Evolutionary conservation across 208 protist genomes (phyloP), one percentile per base, ranked within the genome.

Genomic region (Wallacemonas collosoma): DNA sequence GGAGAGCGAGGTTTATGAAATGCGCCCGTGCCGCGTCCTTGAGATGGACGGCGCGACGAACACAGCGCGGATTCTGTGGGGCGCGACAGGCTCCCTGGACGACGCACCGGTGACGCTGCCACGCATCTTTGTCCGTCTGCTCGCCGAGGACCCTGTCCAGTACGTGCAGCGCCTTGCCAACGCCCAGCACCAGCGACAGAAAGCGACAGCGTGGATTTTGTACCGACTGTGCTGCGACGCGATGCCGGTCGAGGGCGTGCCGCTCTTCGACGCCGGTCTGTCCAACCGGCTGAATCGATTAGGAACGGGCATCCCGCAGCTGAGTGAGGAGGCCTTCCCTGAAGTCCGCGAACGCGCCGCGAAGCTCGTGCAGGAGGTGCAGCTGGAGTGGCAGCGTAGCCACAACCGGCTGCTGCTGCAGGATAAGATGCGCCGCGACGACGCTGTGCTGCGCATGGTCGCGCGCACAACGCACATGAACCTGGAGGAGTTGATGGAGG

Each of bases 151-250:
- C 72, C 94, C 94, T 11, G 79, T 96, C 48, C 79, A 93, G 36
- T 98, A 94, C 79, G 89, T 94, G 11, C 87, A 92, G 76, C 89
- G 94, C 35, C 84, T 98, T 26, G 68, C 82, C 41, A 85, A 86
- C 66, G 94, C 94, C 9, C 86, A 95, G 67, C 61, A 76, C 65
- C 89, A 96, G 77, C 90, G 94, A 2, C 81, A 83, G 61, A 94
- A 95, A 86, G 89, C 90, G 17, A 95, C 83, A 71, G 78, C 89
- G 55, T 98, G 92, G 91, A 92, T 98, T 58, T 72, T 90, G 14
- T 98, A 98, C 79, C 89, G 90, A 45, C 86, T 98, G 11, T 97
- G 90, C 89, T 97, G 92, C 69, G 93, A 98, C 67, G 87, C 93
- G 44, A 98, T 98, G 94, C 91, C 91, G n/a, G 84, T 89, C 41